Evolutionary conservation across 805 yeast genomes (phyloP).

Genomic region (Starmerella khaoyaiensis): DNA sequence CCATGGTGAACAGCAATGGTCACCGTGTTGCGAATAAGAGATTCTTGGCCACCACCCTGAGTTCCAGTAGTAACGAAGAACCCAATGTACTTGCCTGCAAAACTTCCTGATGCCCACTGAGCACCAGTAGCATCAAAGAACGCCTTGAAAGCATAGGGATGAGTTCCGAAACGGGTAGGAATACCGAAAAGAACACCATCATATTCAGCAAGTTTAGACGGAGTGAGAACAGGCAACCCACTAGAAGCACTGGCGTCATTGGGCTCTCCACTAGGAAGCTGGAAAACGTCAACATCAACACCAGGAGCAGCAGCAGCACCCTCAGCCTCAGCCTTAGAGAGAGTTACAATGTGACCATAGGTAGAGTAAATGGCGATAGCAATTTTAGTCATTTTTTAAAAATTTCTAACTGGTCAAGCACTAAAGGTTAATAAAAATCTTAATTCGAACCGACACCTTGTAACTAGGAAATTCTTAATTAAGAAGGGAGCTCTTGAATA

Average conservation of each 20-base stretch:
- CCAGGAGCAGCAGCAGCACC: slow-evolving; percentile 68
- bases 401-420: too few species aligned
- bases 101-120: slow-evolving; percentile 62
- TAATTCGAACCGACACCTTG: too few species aligned
- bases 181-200: slow-evolving; percentile 78
- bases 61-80: slow-evolving; percentile 63
- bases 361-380: slow-evolving; percentile 56
- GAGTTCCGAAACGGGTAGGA: slow-evolving; percentile 74
- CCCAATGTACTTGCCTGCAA: slow-evolving; percentile 63
- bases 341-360: slow-evolving; percentile 57
- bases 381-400: slow-evolving; percentile 24
- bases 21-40: slow-evolving; percentile 49
- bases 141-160: slow-evolving; percentile 65
- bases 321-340: slow-evolving; percentile 54
- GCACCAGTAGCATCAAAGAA: slow-evolving; percentile 72
- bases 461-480: too few species aligned
- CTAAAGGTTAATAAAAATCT: too few species aligned
- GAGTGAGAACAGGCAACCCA: slow-evolving; percentile 43
- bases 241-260: slow-evolving; percentile 37
- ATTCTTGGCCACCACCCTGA: slow-evolving; percentile 74
- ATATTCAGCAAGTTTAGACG: slow-evolving; percentile 44
- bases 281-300: slow-evolving; percentile 51
- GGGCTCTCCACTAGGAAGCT: slow-evolving; percentile 45
- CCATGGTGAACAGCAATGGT: slow-evolving; percentile 69
- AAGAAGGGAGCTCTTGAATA: too few species aligned